Base-by-base conservation (phyloP, 2,329 filamentous ascomycete genomes). In the Colletotrichum echinochloae region DNA sequence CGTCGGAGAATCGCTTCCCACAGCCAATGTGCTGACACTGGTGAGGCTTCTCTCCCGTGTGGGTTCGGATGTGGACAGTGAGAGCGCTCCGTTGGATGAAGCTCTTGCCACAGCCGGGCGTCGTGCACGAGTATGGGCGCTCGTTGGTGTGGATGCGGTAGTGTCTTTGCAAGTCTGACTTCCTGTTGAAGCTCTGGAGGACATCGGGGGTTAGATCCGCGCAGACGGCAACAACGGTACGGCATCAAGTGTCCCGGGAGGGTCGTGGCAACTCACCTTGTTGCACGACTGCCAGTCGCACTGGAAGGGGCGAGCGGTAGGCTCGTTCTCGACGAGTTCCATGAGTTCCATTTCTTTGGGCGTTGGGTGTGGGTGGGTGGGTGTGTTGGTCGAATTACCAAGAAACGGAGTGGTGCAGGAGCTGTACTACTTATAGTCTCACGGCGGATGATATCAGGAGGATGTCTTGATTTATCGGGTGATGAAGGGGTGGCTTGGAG, bases 91-190 rank as follows among this genome's bases (percentile, higher is more conserved):
- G 84, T 76, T 92, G 90, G 73, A 92, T 92, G 78, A 92, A 92
- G 79, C 88, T 90, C 81, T 92, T 92, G 54, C 88, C 88, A 76
- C 90, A 92, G 7, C 86, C 88, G 11, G 84, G 84, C 11, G 84
- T 87, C 65, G 82, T 83, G 80, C 90, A 92, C 37, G 85, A 84
- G 77, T 91, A 92, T 12, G 90, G 90, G 26, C 90, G 83, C 79
- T 92, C 90, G 76, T 92, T 92, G 64, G 90, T 92, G 79, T 92
- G 90, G 76, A 92, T 92, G 72, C 90, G 86, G 76, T 91, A 91
- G 76, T 92, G 90, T 77, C 90, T 86, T 76, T 91, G 89, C 71
- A 92, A 82, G 75, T 92, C 90, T 23, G 90, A 92, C 79, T 92
- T 92, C 76, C 90, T 86, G 80, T 92, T 92, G 83, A 92, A 92